phyloP scores from a whole-genome alignment of 352 stramenopile species.

The Pythium guiyangense region DNA sequence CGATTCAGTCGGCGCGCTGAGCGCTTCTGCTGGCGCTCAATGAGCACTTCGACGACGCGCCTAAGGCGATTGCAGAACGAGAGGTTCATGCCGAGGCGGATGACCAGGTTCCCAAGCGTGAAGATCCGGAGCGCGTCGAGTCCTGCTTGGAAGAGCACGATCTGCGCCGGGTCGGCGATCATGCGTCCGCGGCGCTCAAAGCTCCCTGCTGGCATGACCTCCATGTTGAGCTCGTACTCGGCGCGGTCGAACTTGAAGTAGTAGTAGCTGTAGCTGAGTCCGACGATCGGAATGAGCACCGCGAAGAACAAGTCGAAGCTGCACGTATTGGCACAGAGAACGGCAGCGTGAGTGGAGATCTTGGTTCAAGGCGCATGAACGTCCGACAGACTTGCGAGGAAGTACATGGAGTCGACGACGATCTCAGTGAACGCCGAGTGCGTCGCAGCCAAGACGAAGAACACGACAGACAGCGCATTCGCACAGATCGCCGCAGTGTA shows the following conservation, averaged over 20 bases:
- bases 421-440: slow-evolving; percentile 22
- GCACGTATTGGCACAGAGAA: not conserved
- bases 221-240: slow-evolving; percentile 18
- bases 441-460: slow-evolving; percentile 1
- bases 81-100: slow-evolving; percentile 29
- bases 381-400: too few species aligned
- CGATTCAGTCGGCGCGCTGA: not conserved
- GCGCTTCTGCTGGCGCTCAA: slow-evolving; percentile 1
- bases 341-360: not conserved
- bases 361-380: too few species aligned
- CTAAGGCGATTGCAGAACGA: slow-evolving; percentile 29
- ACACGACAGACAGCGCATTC: slow-evolving; percentile 17
- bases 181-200: slow-evolving; percentile 30
- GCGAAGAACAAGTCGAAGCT: slow-evolving; percentile 28
- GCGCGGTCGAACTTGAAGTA: slow-evolving; percentile 28
- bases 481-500: slow-evolving; percentile 13
- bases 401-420: slow-evolving; percentile 20
- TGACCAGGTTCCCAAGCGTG: slow-evolving; percentile 16
- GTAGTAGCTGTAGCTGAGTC: slow-evolving; percentile 17
- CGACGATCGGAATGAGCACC: slow-evolving; percentile 21
- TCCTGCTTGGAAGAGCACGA: slow-evolving; percentile 20
- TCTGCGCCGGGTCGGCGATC: slow-evolving; percentile 20
- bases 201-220: slow-evolving; percentile 18
- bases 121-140: slow-evolving; percentile 31
- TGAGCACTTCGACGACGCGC: slow-evolving; percentile 24